Conservation (phyloP, 371 early-diverging fungal species). For the Mortierella polycephala region DNA sequence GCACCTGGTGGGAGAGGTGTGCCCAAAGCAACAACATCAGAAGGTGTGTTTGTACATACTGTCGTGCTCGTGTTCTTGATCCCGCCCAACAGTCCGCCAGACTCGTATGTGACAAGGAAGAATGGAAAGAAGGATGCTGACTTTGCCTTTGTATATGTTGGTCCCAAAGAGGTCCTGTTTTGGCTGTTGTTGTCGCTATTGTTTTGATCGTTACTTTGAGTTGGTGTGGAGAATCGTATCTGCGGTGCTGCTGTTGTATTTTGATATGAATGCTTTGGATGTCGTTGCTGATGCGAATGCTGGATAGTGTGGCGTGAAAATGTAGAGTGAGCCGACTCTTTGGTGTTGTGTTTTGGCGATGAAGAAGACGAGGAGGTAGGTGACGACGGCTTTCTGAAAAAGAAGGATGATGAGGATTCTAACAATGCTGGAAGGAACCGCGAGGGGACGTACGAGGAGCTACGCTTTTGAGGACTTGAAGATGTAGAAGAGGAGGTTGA, state of each 20-base stretch:
- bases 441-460: background rate
- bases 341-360: background rate
- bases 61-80: conserved; percentile 31
- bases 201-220: background rate
- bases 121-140: conserved; percentile 30
- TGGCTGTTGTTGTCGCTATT: background rate
- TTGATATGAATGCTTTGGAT: background rate
- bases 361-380: background rate
- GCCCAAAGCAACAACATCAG: conserved; percentile 21
- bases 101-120: conserved; percentile 37
- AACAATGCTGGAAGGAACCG: conserved; percentile 9
- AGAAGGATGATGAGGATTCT: conserved; percentile 17
- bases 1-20: conserved; percentile 31
- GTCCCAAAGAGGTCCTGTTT: background rate
- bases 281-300: background rate
- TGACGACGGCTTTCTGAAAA: conserved; percentile 10
- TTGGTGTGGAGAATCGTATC: background rate
- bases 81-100: conserved; percentile 30
- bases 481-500: too few species aligned
- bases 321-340: background rate
- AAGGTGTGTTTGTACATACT: conserved; percentile 28
- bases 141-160: background rate
- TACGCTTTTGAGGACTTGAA: too few species aligned
- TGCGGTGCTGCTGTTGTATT: background rate
- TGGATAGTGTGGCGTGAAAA: background rate